These are phyloP conservation scores for Globisporangium echinulatum DNA, from an alignment of 352 stramenopile species.

Conservation along the genomic window DNA sequence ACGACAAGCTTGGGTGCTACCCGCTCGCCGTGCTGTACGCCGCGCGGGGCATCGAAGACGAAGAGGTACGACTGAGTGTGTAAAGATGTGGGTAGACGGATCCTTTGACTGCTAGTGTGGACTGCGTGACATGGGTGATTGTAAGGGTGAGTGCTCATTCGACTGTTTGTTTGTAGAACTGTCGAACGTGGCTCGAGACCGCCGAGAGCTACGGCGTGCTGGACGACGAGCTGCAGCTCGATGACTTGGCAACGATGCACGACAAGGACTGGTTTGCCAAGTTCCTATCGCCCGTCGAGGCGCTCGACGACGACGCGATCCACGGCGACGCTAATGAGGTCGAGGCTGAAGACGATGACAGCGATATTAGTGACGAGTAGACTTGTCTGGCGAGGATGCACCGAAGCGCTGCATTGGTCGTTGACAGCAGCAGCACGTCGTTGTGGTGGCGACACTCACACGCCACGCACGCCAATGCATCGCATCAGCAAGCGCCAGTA, in stretches of 20 bases:
- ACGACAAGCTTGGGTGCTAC: constrained; percentile 80
- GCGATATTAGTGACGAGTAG: too few species aligned
- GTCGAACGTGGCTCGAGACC: constrained; percentile 69
- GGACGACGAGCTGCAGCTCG: constrained; percentile 63
- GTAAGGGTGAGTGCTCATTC: background rate
- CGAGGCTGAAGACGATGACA: background rate
- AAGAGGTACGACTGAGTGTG: constrained; percentile 25
- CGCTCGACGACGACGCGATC: constrained; percentile 17
- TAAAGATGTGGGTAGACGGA: background rate
- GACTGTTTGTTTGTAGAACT: constrained; percentile 29
- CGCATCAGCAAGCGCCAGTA: too few species aligned
- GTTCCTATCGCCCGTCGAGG: constrained; percentile 35
- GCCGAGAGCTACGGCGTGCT: constrained; percentile 72
- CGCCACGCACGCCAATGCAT: too few species aligned
- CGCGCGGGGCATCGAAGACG: constrained; percentile 39
- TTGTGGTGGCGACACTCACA: too few species aligned
- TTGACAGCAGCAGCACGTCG: too few species aligned
- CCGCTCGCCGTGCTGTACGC: constrained; percentile 66
- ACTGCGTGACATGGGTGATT: background rate
- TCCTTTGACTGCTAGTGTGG: too few species aligned
- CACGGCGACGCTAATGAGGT: constrained; percentile 10
- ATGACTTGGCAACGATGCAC: constrained; percentile 53
- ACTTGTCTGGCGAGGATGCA: too few species aligned
- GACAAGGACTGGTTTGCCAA: constrained; percentile 50
- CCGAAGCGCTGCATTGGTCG: too few species aligned